These are phyloP conservation scores for Hericium alpestre DNA, from an alignment of 768 basidiomycete species.

Conservation along the genomic window DNA sequence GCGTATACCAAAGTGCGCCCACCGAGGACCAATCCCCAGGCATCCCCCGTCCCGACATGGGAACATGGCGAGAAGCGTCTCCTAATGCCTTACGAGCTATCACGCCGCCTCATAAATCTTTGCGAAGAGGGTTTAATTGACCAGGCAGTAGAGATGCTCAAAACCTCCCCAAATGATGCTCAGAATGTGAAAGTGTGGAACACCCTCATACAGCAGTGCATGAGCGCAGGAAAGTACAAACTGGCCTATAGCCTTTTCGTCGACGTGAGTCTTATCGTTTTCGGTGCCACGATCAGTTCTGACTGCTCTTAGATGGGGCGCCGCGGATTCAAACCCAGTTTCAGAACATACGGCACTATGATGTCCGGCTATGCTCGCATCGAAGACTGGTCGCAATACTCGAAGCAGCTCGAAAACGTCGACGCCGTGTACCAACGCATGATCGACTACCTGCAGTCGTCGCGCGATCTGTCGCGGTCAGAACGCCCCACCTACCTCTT, in stretches of 20 bases:
- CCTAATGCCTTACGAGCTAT: slow-evolving; percentile 54
- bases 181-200: slow-evolving; percentile 76
- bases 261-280: slow-evolving; percentile 40
- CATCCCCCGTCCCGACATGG: too few species aligned
- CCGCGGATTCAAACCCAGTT: slow-evolving; percentile 61
- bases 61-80: background rate
- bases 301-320: slow-evolving; percentile 61
- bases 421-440: slow-evolving; percentile 52
- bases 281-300: slow-evolving; percentile 1
- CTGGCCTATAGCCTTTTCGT: slow-evolving; percentile 55
- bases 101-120: slow-evolving; percentile 45
- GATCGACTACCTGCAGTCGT: slow-evolving; percentile 38
- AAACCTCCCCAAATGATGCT: slow-evolving; percentile 58
- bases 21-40: too few species aligned
- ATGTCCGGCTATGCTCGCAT: slow-evolving; percentile 54
- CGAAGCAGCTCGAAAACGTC: slow-evolving; percentile 53
- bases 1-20: too few species aligned
- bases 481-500: slow-evolving; percentile 31
- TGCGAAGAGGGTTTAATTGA: slow-evolving; percentile 46
- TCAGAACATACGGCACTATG: slow-evolving; percentile 60
- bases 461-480: slow-evolving; percentile 32
- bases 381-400: slow-evolving; percentile 45
- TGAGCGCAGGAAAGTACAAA: slow-evolving; percentile 46
- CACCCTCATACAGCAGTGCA: slow-evolving; percentile 56
- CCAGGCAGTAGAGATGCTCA: slow-evolving; percentile 55